phyloP scores from a whole-genome alignment of 163 green algal species.

The Chloromonas sp. region DNA sequence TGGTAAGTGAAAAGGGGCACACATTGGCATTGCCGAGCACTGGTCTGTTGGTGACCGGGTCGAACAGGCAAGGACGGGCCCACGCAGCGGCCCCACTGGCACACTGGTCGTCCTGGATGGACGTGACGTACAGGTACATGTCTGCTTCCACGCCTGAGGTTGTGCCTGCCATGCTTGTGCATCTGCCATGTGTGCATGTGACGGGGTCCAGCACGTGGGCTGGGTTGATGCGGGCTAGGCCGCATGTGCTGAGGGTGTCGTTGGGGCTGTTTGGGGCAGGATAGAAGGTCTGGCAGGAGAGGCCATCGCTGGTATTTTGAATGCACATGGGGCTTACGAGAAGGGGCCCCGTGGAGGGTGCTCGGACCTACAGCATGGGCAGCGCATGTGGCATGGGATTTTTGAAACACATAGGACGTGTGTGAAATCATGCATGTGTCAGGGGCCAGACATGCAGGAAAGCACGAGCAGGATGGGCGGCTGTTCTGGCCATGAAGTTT shows the following conservation, averaged over 20 bases:
- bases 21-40: conserved; percentile 23
- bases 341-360: neutral
- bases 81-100: conserved; percentile 33
- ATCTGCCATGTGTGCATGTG: neutral
- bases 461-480: no score
- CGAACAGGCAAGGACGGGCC: conserved; percentile 41
- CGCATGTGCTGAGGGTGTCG: neutral
- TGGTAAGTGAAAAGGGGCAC: conserved; percentile 1
- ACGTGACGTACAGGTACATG: conserved; percentile 52
- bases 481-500: no score
- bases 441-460: neutral
- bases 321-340: neutral
- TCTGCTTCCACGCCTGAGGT: conserved; percentile 25
- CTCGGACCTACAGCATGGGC: neutral
- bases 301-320: neutral
- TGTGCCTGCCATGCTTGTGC: neutral
- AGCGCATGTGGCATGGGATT: neutral
- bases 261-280: neutral
- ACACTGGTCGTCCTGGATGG: conserved; percentile 40
- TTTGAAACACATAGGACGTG: neutral
- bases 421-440: neutral
- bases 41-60: conserved; percentile 39
- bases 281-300: neutral
- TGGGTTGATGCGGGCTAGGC: neutral
- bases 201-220: neutral